These are phyloP conservation scores for Brasenia schreberi DNA, from an alignment of 164 flowering plant genomes.

Conservation along the genomic window DNA sequence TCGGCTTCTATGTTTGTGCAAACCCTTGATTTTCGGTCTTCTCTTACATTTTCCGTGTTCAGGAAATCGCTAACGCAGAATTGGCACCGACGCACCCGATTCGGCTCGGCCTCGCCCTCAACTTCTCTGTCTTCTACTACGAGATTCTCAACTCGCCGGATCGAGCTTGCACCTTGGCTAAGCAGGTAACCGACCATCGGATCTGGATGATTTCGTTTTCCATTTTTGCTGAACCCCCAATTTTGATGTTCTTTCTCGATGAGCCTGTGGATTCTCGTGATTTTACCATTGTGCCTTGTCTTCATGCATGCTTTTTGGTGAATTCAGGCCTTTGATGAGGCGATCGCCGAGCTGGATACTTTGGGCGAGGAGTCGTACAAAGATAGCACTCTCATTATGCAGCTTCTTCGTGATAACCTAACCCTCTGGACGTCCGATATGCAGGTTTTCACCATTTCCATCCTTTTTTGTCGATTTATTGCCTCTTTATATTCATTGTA, in stretches of 20 bases:
- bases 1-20: background rate
- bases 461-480: background rate
- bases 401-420: conserved; percentile 8
- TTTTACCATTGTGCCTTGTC: background rate
- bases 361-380: conserved; percentile 9
- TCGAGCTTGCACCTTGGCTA: conserved; percentile 2
- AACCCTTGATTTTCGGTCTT: background rate
- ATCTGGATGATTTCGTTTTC: background rate
- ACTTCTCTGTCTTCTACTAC: conserved; percentile 2
- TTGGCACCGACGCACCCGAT: conserved; percentile 57
- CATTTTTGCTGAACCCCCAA: background rate
- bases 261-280: background rate
- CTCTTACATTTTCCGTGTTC: background rate
- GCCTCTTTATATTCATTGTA: background rate
- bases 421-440: conserved; percentile 9
- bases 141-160: conserved; percentile 1
- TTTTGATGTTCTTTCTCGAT: background rate
- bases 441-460: background rate
- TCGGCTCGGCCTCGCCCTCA: conserved; percentile 52
- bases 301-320: background rate
- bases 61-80: conserved; percentile 1
- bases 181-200: conserved; percentile 1
- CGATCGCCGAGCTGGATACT: conserved; percentile 7
- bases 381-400: conserved; percentile 8
- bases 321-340: conserved; percentile 8